Evolutionary conservation across 345 rosid species (phyloP).

Genomic region (Eucalyptus caleyi): DNA sequence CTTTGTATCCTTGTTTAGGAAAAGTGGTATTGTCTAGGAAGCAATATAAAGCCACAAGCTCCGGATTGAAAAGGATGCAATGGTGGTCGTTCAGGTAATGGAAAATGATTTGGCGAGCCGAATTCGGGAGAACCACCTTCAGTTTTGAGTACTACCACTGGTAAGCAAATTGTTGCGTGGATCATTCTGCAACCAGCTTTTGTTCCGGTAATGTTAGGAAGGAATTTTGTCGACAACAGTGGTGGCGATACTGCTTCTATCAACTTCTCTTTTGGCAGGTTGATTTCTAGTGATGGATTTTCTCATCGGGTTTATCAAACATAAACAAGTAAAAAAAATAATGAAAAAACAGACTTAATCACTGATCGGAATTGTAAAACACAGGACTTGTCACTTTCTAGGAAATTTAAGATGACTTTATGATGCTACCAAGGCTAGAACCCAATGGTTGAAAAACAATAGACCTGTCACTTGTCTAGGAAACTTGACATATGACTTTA

Average conservation of each 20-base stretch:
- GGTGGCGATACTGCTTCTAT: not conserved
- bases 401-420: not conserved
- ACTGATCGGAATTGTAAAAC: not conserved
- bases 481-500: not conserved
- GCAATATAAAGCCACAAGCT: not conserved
- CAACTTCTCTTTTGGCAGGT: no score
- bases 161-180: not conserved
- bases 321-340: not conserved
- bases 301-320: not conserved
- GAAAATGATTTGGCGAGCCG: not conserved
- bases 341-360: not conserved
- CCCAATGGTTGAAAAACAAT: not conserved
- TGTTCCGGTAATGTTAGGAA: not conserved
- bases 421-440: not conserved
- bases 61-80: not conserved
- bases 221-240: not conserved
- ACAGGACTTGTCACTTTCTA: not conserved
- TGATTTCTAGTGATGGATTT: not conserved
- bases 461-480: not conserved
- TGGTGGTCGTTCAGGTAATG: not conserved
- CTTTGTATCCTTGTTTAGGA: not conserved
- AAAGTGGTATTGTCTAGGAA: not conserved
- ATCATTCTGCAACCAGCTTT: not conserved
- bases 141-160: not conserved
- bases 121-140: not conserved